phyloP scores from a whole-genome alignment of 2,329 filamentous ascomycete species.

The Diplodia sapinea region DNA sequence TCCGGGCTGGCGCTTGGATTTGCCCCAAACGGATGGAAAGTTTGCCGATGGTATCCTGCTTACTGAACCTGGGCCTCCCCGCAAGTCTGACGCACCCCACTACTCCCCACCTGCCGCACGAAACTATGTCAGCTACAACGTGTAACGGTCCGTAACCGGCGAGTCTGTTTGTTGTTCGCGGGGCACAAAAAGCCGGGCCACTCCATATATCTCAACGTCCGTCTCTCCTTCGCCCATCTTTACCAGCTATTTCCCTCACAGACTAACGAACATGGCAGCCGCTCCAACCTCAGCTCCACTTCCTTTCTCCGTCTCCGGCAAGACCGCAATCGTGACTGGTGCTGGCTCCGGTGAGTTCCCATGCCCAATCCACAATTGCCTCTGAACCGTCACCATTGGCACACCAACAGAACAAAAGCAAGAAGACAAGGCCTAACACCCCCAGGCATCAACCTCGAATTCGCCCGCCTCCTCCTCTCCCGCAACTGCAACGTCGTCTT shows the following conservation, averaged over 20 bases:
- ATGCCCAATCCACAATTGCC: neutral
- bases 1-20: conserved; percentile 5
- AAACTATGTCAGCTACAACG: conserved; percentile 7
- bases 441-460: conserved; percentile 55
- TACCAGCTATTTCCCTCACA: neutral
- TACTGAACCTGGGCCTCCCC: conserved; percentile 1
- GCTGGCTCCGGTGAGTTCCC: conserved; percentile 45
- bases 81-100: conserved; percentile 12
- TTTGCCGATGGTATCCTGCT: conserved; percentile 9
- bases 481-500: conserved; percentile 56
- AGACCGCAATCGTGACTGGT: conserved; percentile 50
- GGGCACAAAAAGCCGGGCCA: neutral
- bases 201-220: neutral
- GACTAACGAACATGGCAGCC: conserved; percentile 16
- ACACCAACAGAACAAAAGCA: neutral
- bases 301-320: conserved; percentile 41
- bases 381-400: neutral
- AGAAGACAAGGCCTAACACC: neutral
- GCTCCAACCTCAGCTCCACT: conserved; percentile 9
- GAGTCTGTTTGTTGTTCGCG: neutral
- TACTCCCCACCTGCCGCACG: conserved; percentile 17
- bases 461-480: conserved; percentile 53
- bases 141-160: conserved; percentile 14
- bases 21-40: conserved; percentile 10
- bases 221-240: neutral